Evolutionary conservation across 768 basidiomycete species (phyloP).

Genomic region (Rossbeevera mucosa): DNA sequence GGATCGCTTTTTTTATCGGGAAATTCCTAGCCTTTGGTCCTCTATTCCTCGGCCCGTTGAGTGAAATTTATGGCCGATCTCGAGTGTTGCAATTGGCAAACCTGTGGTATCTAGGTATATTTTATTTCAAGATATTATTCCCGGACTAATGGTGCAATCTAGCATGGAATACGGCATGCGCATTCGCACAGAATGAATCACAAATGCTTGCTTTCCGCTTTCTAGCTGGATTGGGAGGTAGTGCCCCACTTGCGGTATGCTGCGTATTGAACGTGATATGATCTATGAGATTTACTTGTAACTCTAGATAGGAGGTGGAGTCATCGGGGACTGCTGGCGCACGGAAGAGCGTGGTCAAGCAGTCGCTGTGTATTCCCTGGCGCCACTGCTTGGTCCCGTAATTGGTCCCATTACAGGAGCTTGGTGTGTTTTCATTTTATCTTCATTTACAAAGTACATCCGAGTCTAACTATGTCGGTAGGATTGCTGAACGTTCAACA

Average conservation of each 20-base stretch:
- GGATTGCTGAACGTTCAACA: conserved; percentile 54
- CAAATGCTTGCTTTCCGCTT: conserved; percentile 68
- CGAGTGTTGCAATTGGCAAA: conserved; percentile 59
- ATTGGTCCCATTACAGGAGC: conserved; percentile 60
- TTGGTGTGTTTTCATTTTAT: conserved; percentile 35
- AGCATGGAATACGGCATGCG: conserved; percentile 62
- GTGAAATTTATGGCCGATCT: conserved; percentile 68
- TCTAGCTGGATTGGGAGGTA: conserved; percentile 66
- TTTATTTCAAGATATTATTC: neutral
- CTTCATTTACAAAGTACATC: neutral
- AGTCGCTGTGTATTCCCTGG: conserved; percentile 58
- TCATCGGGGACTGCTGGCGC: conserved; percentile 58
- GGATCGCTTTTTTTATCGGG: neutral
- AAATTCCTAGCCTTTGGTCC: conserved; percentile 8
- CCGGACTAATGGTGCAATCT: conserved; percentile 6
- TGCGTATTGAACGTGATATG: too few species aligned
- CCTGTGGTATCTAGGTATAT: conserved; percentile 58
- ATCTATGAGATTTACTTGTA: neutral
- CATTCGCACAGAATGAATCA: conserved; percentile 53
- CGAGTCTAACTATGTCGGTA: conserved; percentile 20
- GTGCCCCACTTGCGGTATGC: conserved; percentile 54
- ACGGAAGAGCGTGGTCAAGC: conserved; percentile 62
- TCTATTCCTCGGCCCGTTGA: conserved; percentile 52
- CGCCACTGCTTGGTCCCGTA: conserved; percentile 62
- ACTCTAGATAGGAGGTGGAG: conserved; percentile 57